Base-by-base conservation (phyloP, 2,329 filamentous ascomycete species). In the Mollisia scopiformis region DNA sequence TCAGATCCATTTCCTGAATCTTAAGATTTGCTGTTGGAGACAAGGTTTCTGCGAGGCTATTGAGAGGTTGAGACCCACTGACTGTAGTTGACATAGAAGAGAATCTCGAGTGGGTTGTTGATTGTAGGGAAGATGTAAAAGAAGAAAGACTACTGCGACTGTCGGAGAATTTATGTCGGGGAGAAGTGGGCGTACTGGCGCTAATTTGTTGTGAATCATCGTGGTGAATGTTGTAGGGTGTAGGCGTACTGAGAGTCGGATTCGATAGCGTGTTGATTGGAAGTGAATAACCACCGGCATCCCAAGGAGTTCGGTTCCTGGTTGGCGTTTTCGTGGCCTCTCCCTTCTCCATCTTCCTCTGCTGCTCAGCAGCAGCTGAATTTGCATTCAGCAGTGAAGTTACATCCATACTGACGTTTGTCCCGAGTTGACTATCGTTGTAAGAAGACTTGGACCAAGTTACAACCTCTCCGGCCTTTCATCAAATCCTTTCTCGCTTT, bases 251-350 rank as follows among this genome's bases (percentile, higher is more conserved):
- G 19, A 49, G 31, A 19, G 41, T 19, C 27, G 25, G 25, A 41
- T 51, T 65, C 21, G 62, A 62, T 30, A 66, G 43, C 25, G 64
- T 69, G 51, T 71, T 71, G 31, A 74, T 66, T 7, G 72, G 73
- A 46, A 75, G 61, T 61, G 73, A 69, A 66, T 75, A 75, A 43
- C 73, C 73, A 56, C 70, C 73, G 21, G 72, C 72, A 61, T 75
- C 72, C 72, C 73, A 75, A 43, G 72, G 72, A 10, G 71, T 75
- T 52, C 72, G 66, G 64, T 65, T 74, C 37, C 69, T 61, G n/a
- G 65, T 61, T 16, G 63, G 65, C 10, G 58, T 59, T 35, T 57
- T 65, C 19, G 30, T 51, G 10, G 60, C 62, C 59, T 63, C 55
- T 55, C 62, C 57, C 59, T 65, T 59, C 51, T 57, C 55, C 46